A percentile compares a stretch with the other conserved stretches of the same genome.
phyloP scores from a whole-genome alignment of 2,329 filamentous ascomycete species.

The Neofusicoccum ribis region DNA sequence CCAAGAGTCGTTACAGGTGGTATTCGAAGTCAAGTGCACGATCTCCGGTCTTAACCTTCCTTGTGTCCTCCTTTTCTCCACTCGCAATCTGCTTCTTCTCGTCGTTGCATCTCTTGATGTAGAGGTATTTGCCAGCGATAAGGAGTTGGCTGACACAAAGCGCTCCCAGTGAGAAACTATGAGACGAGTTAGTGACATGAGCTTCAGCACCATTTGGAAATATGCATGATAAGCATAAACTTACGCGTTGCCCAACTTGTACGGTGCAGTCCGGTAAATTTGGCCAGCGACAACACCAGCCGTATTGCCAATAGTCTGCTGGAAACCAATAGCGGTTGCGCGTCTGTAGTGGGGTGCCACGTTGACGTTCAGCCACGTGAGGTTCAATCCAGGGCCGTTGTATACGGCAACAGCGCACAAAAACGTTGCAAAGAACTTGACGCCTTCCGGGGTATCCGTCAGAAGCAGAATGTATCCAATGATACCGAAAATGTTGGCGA shows the following conservation, averaged over 20 bases:
- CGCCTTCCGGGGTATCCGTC: conserved; percentile 12
- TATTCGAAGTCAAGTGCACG: conserved; percentile 52
- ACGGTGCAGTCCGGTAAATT: conserved; percentile 38
- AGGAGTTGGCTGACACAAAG: conserved; percentile 38
- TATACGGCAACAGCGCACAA: conserved; percentile 28
- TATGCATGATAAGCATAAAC: not conserved
- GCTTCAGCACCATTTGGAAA: no score
- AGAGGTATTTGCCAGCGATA: conserved; percentile 44
- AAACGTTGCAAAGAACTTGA: conserved; percentile 30
- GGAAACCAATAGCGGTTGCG: conserved; percentile 48
- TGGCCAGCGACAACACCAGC: conserved; percentile 52
- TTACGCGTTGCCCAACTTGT: conserved; percentile 20
- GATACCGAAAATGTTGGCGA: conserved; percentile 24
- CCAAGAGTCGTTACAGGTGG: conserved; percentile 29
- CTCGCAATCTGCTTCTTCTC: conserved; percentile 41
- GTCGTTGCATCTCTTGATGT: conserved; percentile 45
- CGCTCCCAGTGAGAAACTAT: conserved; percentile 38
- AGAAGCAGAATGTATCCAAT: conserved; percentile 27
- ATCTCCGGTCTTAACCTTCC: conserved; percentile 50
- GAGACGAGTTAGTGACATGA: not conserved
- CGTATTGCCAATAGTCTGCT: conserved; percentile 51
- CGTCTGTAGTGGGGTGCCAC: conserved; percentile 51
- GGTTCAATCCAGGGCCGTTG: conserved; percentile 43
- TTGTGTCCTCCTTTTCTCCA: conserved; percentile 46
- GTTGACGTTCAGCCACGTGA: conserved; percentile 53